Evolutionary conservation across 768 basidiomycete genomes (phyloP).

Genomic region (Termitomyces sp.): DNA sequence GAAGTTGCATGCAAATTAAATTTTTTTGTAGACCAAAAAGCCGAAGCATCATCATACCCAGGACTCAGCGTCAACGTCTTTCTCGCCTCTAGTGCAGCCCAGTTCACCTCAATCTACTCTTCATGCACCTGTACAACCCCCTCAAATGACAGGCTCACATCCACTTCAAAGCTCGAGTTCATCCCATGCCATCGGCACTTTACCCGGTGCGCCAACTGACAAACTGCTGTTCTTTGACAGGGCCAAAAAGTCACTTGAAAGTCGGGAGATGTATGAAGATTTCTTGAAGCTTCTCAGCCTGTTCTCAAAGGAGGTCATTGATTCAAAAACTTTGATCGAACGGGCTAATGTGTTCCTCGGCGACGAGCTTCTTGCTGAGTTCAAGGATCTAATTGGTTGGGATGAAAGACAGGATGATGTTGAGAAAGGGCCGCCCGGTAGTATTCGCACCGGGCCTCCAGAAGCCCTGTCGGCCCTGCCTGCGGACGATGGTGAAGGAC

Average conservation of each 20-base stretch:
- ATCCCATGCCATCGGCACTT: slow-evolving; percentile 27
- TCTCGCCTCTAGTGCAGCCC: slow-evolving; percentile 44
- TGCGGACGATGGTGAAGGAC: slow-evolving; percentile 83
- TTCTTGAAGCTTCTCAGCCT: slow-evolving; percentile 91
- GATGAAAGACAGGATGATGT: slow-evolving; percentile 60
- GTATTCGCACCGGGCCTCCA: slow-evolving; percentile 71
- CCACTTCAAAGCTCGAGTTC: slow-evolving; percentile 20
- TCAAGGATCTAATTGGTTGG: slow-evolving; percentile 83
- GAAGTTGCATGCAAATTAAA: neutral
- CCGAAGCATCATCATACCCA: slow-evolving; percentile 59
- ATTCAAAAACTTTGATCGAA: slow-evolving; percentile 77
- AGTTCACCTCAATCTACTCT: slow-evolving; percentile 37
- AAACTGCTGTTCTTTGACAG: slow-evolving; percentile 94
- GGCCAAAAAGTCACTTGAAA: slow-evolving; percentile 77
- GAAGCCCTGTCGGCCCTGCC: slow-evolving; percentile 77
- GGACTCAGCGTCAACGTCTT: slow-evolving; percentile 53
- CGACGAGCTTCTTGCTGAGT: slow-evolving; percentile 76
- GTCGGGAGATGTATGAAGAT: slow-evolving; percentile 81
- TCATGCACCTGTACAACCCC: slow-evolving; percentile 20
- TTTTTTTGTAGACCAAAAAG: slow-evolving; percentile 49
- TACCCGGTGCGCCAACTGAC: slow-evolving; percentile 46
- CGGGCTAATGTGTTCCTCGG: slow-evolving; percentile 80
- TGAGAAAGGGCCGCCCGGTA: slow-evolving; percentile 74
- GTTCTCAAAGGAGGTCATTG: slow-evolving; percentile 90
- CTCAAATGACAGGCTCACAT: slow-evolving; percentile 16